Evolutionary conservation across 768 basidiomycete species (phyloP).

Genomic region (Phallus indusiatus): DNA sequence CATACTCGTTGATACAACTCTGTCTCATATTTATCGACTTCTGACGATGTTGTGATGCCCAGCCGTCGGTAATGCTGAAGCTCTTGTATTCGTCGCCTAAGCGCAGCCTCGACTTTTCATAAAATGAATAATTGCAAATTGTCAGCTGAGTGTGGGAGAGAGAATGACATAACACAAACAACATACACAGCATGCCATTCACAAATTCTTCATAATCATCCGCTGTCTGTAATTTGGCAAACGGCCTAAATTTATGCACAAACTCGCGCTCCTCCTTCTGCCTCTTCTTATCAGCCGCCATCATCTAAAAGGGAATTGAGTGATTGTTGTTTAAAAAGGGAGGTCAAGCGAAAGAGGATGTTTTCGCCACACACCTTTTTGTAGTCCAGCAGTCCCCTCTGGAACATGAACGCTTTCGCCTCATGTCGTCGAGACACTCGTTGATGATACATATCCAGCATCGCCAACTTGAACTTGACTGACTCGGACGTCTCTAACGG

Average conservation of each 20-base stretch:
- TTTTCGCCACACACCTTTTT: conserved; percentile 63
- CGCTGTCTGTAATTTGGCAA: conserved; percentile 82
- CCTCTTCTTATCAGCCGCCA: conserved; percentile 85
- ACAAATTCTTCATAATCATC: conserved; percentile 86
- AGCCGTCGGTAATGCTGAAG: conserved; percentile 83
- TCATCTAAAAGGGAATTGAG: conserved; percentile 50
- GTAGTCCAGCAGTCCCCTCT: conserved; percentile 84
- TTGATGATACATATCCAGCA: conserved; percentile 87
- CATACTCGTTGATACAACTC: conserved; percentile 68
- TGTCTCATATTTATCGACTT: conserved; percentile 82
- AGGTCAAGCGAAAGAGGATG: neutral
- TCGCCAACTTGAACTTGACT: conserved; percentile 75
- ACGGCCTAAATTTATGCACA: conserved; percentile 79
- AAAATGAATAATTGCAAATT: neutral
- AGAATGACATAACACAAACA: neutral
- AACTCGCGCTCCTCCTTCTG: conserved; percentile 89
- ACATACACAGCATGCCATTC: conserved; percentile 83
- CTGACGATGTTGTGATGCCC: conserved; percentile 75
- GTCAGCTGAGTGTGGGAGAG: neutral
- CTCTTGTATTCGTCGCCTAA: conserved; percentile 85
- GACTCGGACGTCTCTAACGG: conserved; percentile 81
- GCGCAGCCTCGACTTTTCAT: conserved; percentile 69
- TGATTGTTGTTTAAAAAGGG: conserved; percentile 6
- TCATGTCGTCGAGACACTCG: conserved; percentile 79
- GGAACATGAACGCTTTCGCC: conserved; percentile 83